Evolutionary conservation across 2,329 filamentous ascomycete species (phyloP).

Genomic region (Chaetomiaceae sp.): DNA sequence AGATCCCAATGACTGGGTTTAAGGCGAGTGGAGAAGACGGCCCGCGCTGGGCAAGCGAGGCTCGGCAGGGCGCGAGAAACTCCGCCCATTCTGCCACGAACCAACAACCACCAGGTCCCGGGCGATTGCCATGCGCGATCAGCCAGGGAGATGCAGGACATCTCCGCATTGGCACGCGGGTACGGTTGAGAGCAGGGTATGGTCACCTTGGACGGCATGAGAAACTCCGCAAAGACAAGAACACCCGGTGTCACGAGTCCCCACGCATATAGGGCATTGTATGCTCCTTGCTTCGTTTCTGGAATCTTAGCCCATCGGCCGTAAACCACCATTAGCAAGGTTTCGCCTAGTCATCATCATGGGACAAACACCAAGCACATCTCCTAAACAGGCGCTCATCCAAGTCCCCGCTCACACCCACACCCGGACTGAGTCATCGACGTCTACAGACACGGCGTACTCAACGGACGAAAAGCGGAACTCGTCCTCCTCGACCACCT

Average conservation of each 20-base stretch:
- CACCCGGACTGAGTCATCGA: neutral
- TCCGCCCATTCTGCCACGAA: neutral
- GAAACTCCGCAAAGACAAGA: neutral
- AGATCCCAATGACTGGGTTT: neutral
- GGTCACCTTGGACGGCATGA: neutral
- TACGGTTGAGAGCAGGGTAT: neutral
- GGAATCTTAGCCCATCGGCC: neutral
- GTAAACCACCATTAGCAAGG: neutral
- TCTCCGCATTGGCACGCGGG: neutral
- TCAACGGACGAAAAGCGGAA: neutral
- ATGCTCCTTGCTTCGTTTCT: neutral
- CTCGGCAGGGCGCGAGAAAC: neutral
- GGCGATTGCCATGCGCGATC: neutral
- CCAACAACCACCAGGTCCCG: neutral
- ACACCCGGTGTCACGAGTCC: neutral
- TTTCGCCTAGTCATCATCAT: neutral
- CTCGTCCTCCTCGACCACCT: neutral
- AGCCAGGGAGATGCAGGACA: too few relatives aligned
- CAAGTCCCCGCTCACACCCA: neutral
- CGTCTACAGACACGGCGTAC: neutral
- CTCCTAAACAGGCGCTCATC: neutral
- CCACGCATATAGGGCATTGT: conserved; percentile 1
- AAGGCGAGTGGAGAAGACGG: neutral
- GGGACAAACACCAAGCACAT: neutral
- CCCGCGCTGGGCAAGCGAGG: neutral